Conservation (phyloP, 805 yeast species). For the Suhomyces sp. region DNA sequence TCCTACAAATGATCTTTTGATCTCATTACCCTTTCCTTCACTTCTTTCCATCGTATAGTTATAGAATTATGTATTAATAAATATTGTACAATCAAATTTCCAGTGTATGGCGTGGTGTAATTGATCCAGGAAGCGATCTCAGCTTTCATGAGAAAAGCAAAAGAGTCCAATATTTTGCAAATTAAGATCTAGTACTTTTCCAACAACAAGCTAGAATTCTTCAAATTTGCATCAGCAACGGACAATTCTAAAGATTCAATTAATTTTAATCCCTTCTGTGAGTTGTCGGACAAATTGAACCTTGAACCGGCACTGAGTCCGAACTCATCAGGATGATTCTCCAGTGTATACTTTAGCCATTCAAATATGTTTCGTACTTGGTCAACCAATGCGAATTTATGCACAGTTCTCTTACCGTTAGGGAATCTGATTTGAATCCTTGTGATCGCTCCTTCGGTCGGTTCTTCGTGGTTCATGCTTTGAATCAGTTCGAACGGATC, state of each 20-base stretch:
- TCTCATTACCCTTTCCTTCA: background rate
- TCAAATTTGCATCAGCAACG: slow-evolving; percentile 72
- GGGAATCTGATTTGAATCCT: slow-evolving; percentile 87
- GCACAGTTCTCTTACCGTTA: slow-evolving; percentile 79
- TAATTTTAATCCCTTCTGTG: slow-evolving; percentile 46
- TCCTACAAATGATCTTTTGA: too few relatives aligned
- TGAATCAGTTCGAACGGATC: slow-evolving; percentile 51
- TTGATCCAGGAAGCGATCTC: too few relatives aligned
- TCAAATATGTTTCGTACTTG: slow-evolving; percentile 61
- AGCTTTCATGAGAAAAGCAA: too few relatives aligned
- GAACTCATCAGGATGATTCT: slow-evolving; percentile 46
- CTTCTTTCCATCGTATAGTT: slow-evolving; percentile 1
- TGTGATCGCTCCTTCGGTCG: slow-evolving; percentile 58
- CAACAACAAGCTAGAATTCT: slow-evolving; percentile 75
- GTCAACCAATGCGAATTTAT: slow-evolving; percentile 62
- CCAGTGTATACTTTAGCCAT: slow-evolving; percentile 59
- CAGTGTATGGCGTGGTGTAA: too few relatives aligned
- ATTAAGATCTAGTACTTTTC: slow-evolving; percentile 38
- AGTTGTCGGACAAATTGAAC: slow-evolving; percentile 34
- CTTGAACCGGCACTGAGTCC: slow-evolving; percentile 43
- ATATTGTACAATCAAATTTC: background rate
- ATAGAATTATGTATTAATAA: slow-evolving; percentile 5
- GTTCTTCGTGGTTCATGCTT: slow-evolving; percentile 61
- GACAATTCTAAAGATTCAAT: slow-evolving; percentile 58
- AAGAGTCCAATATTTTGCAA: too few relatives aligned